A percentile compares a stretch with the other conserved stretches of the same genome.
Evolutionary conservation across 2,329 filamentous ascomycete genomes (phyloP).

Genomic region (Aspergillus fumigatus): DNA sequence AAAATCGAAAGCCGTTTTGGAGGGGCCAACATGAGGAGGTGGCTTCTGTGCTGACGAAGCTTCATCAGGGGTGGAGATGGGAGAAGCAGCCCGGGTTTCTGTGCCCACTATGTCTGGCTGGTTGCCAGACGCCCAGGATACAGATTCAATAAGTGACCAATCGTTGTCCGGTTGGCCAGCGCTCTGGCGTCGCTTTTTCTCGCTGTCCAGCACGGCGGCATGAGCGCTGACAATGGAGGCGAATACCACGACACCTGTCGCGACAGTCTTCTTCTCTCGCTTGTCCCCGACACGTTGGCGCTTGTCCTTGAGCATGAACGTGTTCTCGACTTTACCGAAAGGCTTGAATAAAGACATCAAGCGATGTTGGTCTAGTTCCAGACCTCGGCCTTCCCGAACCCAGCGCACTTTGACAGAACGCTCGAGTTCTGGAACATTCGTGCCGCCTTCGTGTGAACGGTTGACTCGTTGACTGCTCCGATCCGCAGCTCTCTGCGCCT

Average conservation of each 20-base stretch:
- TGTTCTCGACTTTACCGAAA: constrained; percentile 56
- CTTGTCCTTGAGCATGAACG: constrained; percentile 54
- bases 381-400: constrained; percentile 44
- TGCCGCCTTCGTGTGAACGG: constrained; percentile 34
- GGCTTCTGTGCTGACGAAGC: constrained; percentile 22
- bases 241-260: constrained; percentile 54
- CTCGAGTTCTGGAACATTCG: constrained; percentile 50
- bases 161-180: constrained; percentile 32
- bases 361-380: constrained; percentile 45
- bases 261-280: constrained; percentile 49
- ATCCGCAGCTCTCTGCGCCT: constrained; percentile 36
- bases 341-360: constrained; percentile 46
- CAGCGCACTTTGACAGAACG: constrained; percentile 57
- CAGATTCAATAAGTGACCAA: constrained; percentile 49
- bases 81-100: constrained; percentile 7
- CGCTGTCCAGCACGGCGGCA: constrained; percentile 50
- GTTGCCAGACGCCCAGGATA: constrained; percentile 51
- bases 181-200: constrained; percentile 28
- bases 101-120: constrained; percentile 45
- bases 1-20: constrained; percentile 32
- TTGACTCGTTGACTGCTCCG: constrained; percentile 29
- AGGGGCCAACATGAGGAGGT: constrained; percentile 7
- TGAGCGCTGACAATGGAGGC: constrained; percentile 55
- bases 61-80: constrained; percentile 12
- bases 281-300: constrained; percentile 47